Conservation (phyloP, 1,284 basidiomycete genomes). For the Naganishia sp. region DNA sequence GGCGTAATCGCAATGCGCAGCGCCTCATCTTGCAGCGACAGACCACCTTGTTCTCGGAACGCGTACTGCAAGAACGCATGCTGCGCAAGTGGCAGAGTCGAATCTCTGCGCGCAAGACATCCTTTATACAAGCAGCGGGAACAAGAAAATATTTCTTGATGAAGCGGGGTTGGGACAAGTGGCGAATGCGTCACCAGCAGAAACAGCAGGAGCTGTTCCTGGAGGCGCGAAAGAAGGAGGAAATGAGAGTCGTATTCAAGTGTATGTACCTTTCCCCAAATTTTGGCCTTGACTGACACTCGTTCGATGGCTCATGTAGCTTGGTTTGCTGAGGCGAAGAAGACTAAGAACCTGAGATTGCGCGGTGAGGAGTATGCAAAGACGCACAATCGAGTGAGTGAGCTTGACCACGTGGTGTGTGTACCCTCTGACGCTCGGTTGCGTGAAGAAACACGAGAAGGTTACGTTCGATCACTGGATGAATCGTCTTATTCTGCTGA, state of each 20-base stretch:
- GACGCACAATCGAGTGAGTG: slow-evolving; percentile 1
- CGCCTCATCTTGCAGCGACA: slow-evolving; percentile 8
- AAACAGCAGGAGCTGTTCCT: slow-evolving; percentile 25
- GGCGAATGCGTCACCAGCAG: slow-evolving; percentile 17
- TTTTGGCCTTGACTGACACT: background rate
- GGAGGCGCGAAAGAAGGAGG: slow-evolving; percentile 22
- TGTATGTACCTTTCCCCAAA: background rate
- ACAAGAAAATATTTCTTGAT: slow-evolving; percentile 26
- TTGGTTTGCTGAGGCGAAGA: slow-evolving; percentile 6
- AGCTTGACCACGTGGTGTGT: background rate
- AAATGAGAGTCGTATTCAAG: background rate
- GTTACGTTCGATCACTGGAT: slow-evolving; percentile 25
- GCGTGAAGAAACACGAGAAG: slow-evolving; percentile 11
- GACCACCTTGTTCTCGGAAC: slow-evolving; percentile 8
- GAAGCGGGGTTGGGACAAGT: slow-evolving; percentile 17
- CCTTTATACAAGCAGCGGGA: slow-evolving; percentile 15
- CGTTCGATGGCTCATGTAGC: background rate
- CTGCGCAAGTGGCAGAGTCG: slow-evolving; percentile 6
- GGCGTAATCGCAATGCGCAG: slow-evolving; percentile 9
- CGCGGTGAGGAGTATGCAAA: slow-evolving; percentile 9
- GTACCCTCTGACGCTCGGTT: background rate
- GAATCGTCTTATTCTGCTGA: slow-evolving; percentile 15
- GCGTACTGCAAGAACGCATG: slow-evolving; percentile 17
- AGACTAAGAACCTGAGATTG: background rate
- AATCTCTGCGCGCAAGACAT: slow-evolving; percentile 6